Evolutionary conservation across 139 green algal species (phyloP).

Genomic region (Chlamydomonas applanata): DNA sequence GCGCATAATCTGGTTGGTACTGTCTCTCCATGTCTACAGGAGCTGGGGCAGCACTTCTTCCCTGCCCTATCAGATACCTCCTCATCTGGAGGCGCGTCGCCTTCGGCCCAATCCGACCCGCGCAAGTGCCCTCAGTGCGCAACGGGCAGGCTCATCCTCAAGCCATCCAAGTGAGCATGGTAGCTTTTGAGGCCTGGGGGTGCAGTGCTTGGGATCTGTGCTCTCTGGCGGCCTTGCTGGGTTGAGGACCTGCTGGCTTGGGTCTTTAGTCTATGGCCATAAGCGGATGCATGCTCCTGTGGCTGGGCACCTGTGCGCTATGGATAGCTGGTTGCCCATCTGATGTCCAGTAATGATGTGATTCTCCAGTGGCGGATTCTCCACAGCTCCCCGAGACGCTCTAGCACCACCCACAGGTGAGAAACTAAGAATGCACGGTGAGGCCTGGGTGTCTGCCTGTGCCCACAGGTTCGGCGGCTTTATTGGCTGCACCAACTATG

Average conservation of each 20-base stretch:
- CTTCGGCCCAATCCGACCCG: not conserved
- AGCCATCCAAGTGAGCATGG: slow-evolving; percentile 33
- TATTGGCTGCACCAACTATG: slow-evolving; percentile 38
- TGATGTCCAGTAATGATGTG: not conserved
- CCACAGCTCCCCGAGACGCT: not conserved
- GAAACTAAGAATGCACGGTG: too few species aligned
- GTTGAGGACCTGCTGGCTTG: too few species aligned
- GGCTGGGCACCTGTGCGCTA: not conserved
- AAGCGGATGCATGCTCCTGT: not conserved
- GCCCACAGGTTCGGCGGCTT: slow-evolving; percentile 32
- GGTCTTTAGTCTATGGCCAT: not conserved
- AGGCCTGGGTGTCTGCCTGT: too few species aligned
- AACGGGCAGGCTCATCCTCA: slow-evolving; percentile 54
- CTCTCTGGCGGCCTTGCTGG: not conserved
- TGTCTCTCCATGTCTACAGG: not conserved
- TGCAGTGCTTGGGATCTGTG: not conserved
- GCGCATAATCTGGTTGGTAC: too few species aligned
- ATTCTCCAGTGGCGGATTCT: too few species aligned
- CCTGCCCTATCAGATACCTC: not conserved
- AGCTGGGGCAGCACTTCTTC: slow-evolving; percentile 22
- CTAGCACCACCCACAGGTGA: not conserved
- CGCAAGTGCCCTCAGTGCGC: slow-evolving; percentile 59
- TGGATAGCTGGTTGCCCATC: not conserved
- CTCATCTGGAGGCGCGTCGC: too few species aligned
- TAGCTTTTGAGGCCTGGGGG: not conserved